These are phyloP conservation scores for Phytophthora pisi DNA, from an alignment of 352 stramenopile species.

Conservation along the genomic window DNA sequence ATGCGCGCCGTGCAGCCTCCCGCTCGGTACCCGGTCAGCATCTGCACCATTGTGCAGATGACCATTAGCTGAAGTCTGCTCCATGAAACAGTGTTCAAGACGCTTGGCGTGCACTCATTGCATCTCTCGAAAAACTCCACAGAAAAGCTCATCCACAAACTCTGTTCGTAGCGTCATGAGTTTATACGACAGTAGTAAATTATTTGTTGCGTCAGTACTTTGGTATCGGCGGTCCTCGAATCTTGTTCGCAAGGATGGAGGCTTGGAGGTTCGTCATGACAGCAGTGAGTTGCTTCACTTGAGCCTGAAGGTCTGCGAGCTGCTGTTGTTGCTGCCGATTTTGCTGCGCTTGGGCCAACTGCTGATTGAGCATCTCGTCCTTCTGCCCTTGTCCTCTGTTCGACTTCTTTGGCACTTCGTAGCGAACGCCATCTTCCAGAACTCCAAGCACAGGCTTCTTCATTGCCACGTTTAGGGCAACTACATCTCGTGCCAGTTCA, in stretches of 20 bases:
- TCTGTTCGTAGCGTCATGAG: too few species aligned
- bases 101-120: too few species aligned
- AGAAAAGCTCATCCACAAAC: too few species aligned
- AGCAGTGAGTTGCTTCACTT: conserved; percentile 52
- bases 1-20: too few species aligned
- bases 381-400: conserved; percentile 29
- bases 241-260: conserved; percentile 28
- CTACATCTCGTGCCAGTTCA: conserved; percentile 49
- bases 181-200: too few species aligned
- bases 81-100: too few species aligned
- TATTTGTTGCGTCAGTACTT: conserved; percentile 31
- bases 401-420: conserved; percentile 53
- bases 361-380: conserved; percentile 10
- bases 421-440: conserved; percentile 62
- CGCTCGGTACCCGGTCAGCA: too few species aligned
- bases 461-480: conserved; percentile 30
- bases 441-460: conserved; percentile 33
- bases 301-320: conserved; percentile 45
- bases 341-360: conserved; percentile 19
- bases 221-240: conserved; percentile 21
- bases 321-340: conserved; percentile 31
- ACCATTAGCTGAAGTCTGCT: too few species aligned
- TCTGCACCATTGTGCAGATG: too few species aligned
- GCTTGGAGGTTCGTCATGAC: conserved; percentile 41
- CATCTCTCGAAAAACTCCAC: too few species aligned